These are phyloP conservation scores for Sophora flavescens DNA, from an alignment of 306 rosid genomes.

Conservation along the genomic window DNA sequence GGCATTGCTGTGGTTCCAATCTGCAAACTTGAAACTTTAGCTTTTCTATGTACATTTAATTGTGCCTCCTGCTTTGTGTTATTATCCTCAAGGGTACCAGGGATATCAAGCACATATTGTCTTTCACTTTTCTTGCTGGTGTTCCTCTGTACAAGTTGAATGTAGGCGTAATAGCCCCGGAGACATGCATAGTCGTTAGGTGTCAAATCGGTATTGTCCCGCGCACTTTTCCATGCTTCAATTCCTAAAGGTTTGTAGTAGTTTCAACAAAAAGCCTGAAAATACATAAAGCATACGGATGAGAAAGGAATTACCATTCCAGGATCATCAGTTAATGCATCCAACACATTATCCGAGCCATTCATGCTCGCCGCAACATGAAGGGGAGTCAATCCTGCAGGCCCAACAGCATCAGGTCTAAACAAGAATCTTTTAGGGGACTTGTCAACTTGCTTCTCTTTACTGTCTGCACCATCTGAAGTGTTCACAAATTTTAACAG, in stretches of 20 bases:
- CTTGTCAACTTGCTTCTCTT: slow-evolving; percentile 47
- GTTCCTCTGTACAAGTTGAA: slow-evolving; percentile 73
- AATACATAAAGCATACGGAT: neutral
- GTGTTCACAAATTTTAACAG: slow-evolving; percentile 57
- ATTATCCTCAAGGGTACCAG: slow-evolving; percentile 51
- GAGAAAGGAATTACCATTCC: slow-evolving; percentile 66
- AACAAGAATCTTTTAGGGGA: slow-evolving; percentile 53
- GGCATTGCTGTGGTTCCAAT: slow-evolving; percentile 28
- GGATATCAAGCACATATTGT: slow-evolving; percentile 72
- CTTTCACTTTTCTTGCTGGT: slow-evolving; percentile 51
- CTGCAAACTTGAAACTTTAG: slow-evolving; percentile 61
- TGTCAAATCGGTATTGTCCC: slow-evolving; percentile 71
- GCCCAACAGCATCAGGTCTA: slow-evolving; percentile 76
- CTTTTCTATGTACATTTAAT: slow-evolving; percentile 40
- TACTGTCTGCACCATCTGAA: slow-evolving; percentile 43
- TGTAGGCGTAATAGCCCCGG: slow-evolving; percentile 67
- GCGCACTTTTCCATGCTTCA: slow-evolving; percentile 81
- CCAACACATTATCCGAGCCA: slow-evolving; percentile 70
- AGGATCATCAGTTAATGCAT: slow-evolving; percentile 85
- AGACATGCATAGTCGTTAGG: slow-evolving; percentile 78
- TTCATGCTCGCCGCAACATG: slow-evolving; percentile 77
- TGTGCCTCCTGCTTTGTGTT: slow-evolving; percentile 57
- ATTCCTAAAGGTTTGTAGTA: slow-evolving; percentile 53
- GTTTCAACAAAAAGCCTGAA: neutral
- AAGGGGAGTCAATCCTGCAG: slow-evolving; percentile 83